Evolutionary conservation across 805 yeast genomes (phyloP).

Genomic region (Saturnispora sekii): DNA sequence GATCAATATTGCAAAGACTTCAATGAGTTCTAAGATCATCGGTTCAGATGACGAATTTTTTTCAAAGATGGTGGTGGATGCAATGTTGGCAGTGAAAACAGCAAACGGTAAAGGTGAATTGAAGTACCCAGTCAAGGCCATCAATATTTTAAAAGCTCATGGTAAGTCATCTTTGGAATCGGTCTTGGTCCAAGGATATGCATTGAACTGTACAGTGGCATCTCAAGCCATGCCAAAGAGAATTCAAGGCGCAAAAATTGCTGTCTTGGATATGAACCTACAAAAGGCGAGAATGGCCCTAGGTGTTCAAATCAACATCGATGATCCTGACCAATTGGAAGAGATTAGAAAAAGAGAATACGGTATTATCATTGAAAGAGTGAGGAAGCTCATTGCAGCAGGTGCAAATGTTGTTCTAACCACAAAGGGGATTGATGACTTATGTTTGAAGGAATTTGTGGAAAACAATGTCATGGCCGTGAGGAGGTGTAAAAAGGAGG

Average conservation of each 20-base stretch:
- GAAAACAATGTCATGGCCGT: constrained; percentile 93
- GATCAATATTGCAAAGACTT: constrained; percentile 87
- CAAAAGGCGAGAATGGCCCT: constrained; percentile 97
- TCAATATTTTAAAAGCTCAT: constrained; percentile 90
- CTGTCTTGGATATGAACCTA: constrained; percentile 82
- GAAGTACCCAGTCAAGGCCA: constrained; percentile 95
- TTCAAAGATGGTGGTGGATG: constrained; percentile 84
- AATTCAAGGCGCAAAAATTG: constrained; percentile 65
- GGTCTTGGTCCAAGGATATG: constrained; percentile 83
- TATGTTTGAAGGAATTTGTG: constrained; percentile 83
- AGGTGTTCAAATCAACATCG: constrained; percentile 95
- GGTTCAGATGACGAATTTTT: constrained; percentile 91
- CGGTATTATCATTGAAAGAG: constrained; percentile 76
- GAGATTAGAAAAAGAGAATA: constrained; percentile 82
- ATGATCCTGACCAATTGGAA: constrained; percentile 88
- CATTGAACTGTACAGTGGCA: constrained; percentile 93
- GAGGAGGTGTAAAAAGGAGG: constrained; percentile 95
- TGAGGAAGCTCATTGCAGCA: constrained; percentile 67
- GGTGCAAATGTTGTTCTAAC: constrained; percentile 93
- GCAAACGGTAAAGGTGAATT: constrained; percentile 78
- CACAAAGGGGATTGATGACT: constrained; percentile 90
- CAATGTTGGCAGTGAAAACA: constrained; percentile 90
- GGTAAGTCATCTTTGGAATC: constrained; percentile 91
- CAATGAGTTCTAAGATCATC: constrained; percentile 94
- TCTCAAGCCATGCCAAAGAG: constrained; percentile 90